A percentile compares a stretch with the other conserved stretches of the same genome.
Evolutionary conservation across 2,329 filamentous ascomycete species (phyloP).

Genomic region (Colletotrichum graminicola): DNA sequence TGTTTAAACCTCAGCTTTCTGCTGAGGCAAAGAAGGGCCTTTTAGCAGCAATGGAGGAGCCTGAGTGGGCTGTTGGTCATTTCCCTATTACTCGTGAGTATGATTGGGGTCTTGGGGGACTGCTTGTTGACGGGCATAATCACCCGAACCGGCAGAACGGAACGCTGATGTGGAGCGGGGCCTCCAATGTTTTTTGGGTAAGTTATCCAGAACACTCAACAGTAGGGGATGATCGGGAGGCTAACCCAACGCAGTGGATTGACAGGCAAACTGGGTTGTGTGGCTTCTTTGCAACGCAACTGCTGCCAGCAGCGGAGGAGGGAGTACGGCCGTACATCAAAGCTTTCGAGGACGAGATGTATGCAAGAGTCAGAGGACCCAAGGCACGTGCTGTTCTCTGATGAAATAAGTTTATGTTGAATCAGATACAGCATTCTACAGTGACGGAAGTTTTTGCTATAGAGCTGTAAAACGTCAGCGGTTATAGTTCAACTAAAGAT

Average conservation of each 20-base stretch:
- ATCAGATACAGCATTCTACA: not conserved
- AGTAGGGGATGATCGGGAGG: too few relatives aligned
- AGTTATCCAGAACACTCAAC: constrained; percentile 39
- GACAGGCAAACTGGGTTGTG: constrained; percentile 55
- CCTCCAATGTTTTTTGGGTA: constrained; percentile 61
- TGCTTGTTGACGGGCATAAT: constrained; percentile 55
- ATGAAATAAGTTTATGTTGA: not conserved
- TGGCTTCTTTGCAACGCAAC: constrained; percentile 57
- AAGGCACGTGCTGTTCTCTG: not conserved
- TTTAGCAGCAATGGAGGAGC: constrained; percentile 47
- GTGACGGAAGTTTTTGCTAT: not conserved
- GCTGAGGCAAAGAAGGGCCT: constrained; percentile 36
- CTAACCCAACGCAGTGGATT: constrained; percentile 46
- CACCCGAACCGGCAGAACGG: constrained; percentile 54
- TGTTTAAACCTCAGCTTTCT: constrained; percentile 62
- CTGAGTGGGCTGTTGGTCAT: constrained; percentile 47
- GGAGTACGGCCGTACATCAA: constrained; percentile 50
- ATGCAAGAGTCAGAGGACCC: constrained; percentile 45
- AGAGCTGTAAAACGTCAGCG: not conserved
- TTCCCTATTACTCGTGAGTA: constrained; percentile 52
- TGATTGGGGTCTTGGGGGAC: constrained; percentile 57
- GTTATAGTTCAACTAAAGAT: not conserved
- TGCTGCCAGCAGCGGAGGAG: constrained; percentile 56
- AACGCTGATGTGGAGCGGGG: constrained; percentile 59
- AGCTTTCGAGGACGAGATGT: constrained; percentile 56